Evolutionary conservation across 805 yeast genomes (phyloP).

Genomic region (Yamadazyma laniorum): DNA sequence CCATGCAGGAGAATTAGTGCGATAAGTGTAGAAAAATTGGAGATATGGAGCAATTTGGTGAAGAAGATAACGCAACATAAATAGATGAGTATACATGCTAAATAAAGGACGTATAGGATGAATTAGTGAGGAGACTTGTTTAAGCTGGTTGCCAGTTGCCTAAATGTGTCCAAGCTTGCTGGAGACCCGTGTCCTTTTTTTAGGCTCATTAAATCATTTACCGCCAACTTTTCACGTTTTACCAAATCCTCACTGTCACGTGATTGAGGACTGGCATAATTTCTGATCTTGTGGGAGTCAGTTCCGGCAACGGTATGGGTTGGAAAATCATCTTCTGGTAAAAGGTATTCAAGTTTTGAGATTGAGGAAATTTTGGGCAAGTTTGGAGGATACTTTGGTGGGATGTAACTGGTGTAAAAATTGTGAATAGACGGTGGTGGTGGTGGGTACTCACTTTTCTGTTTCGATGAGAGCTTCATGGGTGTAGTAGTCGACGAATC

Average conservation of each 20-base stretch:
- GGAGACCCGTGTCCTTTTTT: conserved; percentile 15
- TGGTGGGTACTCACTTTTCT: not conserved
- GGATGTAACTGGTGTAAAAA: conserved; percentile 6
- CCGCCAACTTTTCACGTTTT: conserved; percentile 30
- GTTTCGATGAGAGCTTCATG: not conserved
- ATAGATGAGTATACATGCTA: not conserved
- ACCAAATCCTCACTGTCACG: conserved; percentile 20
- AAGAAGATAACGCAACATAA: not conserved
- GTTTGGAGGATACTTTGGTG: conserved; percentile 8
- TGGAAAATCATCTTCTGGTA: conserved; percentile 21
- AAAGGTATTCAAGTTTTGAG: conserved; percentile 21
- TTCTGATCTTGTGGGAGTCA: conserved; percentile 1
- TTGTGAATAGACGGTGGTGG: conserved; percentile 12
- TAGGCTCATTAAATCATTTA: conserved; percentile 27
- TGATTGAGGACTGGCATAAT: not conserved
- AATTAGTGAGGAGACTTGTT: not conserved
- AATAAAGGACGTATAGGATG: no score
- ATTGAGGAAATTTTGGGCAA: conserved; percentile 16
- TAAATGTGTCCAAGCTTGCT: not conserved
- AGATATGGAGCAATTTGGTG: not conserved
- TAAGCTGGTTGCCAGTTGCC: not conserved
- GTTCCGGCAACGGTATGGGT: conserved; percentile 15
- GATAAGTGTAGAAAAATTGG: not conserved
- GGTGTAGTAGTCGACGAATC: not conserved
- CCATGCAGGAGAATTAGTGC: conserved; percentile 3